Conservation (phyloP, 108 stramenopile species). For the Fistulifera pelliculosa region DNA sequence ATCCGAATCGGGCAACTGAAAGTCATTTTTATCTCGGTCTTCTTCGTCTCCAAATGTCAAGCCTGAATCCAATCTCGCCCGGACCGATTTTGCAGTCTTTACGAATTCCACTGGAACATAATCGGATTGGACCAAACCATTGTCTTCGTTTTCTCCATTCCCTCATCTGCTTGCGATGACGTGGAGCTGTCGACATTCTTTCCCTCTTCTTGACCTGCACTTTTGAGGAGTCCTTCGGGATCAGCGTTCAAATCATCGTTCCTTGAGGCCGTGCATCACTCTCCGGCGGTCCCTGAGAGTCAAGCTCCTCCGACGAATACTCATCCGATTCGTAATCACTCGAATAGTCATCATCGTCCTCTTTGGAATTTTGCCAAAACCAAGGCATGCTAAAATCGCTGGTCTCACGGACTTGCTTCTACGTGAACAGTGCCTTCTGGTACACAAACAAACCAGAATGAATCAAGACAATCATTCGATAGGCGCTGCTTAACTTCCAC, state of each 20-base stretch:
- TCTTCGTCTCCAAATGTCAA: conserved; percentile 6
- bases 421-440: no score
- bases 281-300: neutral
- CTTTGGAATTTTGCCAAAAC: conserved; percentile 8
- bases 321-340: conserved; percentile 3
- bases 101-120: neutral
- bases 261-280: neutral
- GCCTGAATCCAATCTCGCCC: neutral
- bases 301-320: neutral
- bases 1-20: conserved; percentile 1
- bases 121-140: neutral
- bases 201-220: neutral
- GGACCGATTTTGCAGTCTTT: neutral
- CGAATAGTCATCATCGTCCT: conserved; percentile 3
- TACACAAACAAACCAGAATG: no score
- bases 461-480: no score
- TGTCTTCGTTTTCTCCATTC: neutral
- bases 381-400: neutral
- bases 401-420: no score
- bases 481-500: no score
- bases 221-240: neutral
- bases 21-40: conserved; percentile 4
- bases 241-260: neutral
- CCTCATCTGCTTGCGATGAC: neutral
- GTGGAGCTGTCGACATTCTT: neutral